Evolutionary conservation across 768 basidiomycete genomes (phyloP).

Genomic region (Boletus reticulatus): DNA sequence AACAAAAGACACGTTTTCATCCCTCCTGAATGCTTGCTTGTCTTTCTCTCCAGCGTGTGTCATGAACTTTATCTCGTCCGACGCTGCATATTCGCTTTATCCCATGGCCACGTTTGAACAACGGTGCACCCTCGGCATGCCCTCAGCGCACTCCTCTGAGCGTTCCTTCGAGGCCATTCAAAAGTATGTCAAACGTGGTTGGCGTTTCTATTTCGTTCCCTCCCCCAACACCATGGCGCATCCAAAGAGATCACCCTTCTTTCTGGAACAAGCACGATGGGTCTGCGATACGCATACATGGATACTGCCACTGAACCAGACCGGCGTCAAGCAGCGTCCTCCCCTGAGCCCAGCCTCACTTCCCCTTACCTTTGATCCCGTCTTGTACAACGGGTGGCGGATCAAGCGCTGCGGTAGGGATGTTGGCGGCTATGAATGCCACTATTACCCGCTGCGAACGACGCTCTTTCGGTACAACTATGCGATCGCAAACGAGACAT

Average conservation of each 20-base stretch:
- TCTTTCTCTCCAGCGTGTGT: conserved; percentile 2
- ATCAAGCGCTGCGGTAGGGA: neutral
- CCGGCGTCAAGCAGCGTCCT: neutral
- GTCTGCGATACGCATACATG: conserved; percentile 28
- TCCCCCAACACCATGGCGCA: neutral
- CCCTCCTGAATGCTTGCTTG: neutral
- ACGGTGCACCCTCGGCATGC: conserved; percentile 24
- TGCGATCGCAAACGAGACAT: conserved; percentile 8
- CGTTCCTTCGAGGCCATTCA: conserved; percentile 6
- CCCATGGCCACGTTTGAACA: conserved; percentile 41
- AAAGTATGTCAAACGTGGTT: conserved; percentile 42
- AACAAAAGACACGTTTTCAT: neutral
- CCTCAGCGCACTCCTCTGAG: conserved; percentile 2
- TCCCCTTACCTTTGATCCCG: neutral
- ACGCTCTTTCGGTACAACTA: conserved; percentile 30
- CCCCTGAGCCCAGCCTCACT: neutral
- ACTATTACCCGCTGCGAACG: conserved; percentile 6
- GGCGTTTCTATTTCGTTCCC: conserved; percentile 10
- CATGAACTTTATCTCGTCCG: conserved; percentile 40
- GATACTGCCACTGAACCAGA: neutral
- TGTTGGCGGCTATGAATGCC: neutral
- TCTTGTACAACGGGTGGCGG: conserved; percentile 20
- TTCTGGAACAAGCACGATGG: conserved; percentile 24
- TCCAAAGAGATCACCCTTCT: neutral
- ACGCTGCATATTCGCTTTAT: conserved; percentile 41